These are phyloP conservation scores for Ostreobium quekettii DNA, from an alignment of 139 green algal species.

Conservation along the genomic window DNA sequence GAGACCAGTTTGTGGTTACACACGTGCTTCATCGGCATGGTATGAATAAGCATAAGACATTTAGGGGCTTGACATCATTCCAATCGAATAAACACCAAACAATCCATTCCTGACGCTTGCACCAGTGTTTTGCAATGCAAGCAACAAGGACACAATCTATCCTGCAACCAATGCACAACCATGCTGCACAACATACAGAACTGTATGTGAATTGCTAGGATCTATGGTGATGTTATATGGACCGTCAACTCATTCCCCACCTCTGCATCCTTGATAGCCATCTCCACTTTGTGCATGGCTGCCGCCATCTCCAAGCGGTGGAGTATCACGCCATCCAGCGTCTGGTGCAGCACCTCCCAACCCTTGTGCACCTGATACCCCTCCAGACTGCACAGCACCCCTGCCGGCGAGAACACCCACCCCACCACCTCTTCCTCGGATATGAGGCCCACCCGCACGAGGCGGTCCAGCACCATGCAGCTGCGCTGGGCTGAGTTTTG, in stretches of 20 bases:
- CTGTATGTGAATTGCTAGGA: neutral
- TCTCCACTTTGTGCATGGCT: neutral
- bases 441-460: neutral
- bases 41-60: no score
- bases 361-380: neutral
- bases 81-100: neutral
- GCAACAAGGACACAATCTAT: neutral
- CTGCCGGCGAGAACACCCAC: neutral
- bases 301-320: no score
- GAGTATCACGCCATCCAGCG: neutral
- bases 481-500: neutral
- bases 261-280: neutral
- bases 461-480: neutral
- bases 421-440: neutral
- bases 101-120: neutral
- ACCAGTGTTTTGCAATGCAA: neutral
- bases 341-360: slow-evolving; percentile 2
- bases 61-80: no score
- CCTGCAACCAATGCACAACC: neutral
- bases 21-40: no score
- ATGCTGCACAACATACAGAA: neutral
- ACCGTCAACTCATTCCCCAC: neutral
- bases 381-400: neutral
- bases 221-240: neutral
- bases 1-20: no score